phyloP scores from a whole-genome alignment of 345 rosid species.

The Pelargonium nanum region DNA sequence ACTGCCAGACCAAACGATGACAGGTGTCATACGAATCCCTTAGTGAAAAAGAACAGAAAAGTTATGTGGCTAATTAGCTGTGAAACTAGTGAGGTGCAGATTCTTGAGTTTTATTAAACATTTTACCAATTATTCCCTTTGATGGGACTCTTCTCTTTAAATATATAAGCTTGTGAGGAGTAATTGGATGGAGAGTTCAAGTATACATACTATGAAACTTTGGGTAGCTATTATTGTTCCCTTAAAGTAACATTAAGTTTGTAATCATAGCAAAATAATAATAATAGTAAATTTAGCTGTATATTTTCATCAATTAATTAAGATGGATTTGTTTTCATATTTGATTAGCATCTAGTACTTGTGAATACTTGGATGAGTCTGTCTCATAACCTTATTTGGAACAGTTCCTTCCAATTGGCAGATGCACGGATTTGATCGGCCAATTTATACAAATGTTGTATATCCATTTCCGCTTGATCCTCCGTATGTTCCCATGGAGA shows the following conservation, averaged over 20 bases:
- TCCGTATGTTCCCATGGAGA: slow-evolving; percentile 66
- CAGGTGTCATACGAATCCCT: neutral
- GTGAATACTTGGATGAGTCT: neutral
- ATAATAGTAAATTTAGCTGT: too few species aligned
- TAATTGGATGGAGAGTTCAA: neutral
- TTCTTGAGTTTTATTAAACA: neutral
- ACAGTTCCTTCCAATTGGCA: slow-evolving; percentile 99
- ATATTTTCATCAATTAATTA: too few species aligned
- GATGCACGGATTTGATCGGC: slow-evolving; percentile 90
- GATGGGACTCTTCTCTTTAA: neutral
- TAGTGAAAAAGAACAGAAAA: neutral
- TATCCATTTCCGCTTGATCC: slow-evolving; percentile 79
- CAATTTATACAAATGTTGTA: slow-evolving; percentile 70
- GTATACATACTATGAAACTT: too few species aligned
- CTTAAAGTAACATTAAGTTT: neutral
- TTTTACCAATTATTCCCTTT: neutral
- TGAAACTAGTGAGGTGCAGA: neutral
- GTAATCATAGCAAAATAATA: too few species aligned
- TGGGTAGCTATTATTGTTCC: neutral
- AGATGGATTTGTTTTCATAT: too few species aligned
- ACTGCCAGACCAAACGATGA: neutral
- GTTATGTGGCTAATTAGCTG: neutral
- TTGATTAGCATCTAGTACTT: too few species aligned
- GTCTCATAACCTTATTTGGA: slow-evolving; percentile 13
- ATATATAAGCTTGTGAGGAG: neutral